Percentiles rank a stretch among this genome's conserved stretches.
phyloP scores from a whole-genome alignment of 2,329 filamentous ascomycete genomes.

The Botrytis pseudocinerea region DNA sequence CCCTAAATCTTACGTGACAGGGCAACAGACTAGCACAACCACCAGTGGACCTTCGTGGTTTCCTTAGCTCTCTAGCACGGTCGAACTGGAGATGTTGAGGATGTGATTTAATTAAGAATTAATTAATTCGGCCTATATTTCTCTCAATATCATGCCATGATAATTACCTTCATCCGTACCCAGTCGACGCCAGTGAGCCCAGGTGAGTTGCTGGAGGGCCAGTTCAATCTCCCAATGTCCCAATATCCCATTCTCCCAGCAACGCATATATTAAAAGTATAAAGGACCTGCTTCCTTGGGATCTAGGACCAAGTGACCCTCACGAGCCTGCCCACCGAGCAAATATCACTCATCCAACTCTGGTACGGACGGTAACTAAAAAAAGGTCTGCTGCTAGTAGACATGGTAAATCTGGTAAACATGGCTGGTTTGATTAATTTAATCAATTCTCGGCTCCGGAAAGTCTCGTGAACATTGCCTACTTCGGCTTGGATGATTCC shows the following conservation, averaged over 20 bases:
- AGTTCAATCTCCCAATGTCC: conserved; percentile 7
- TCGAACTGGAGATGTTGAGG: background rate
- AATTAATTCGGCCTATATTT: background rate
- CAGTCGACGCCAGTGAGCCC: background rate
- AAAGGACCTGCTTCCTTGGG: conserved; percentile 9
- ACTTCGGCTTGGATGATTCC: background rate
- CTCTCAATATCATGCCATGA: background rate
- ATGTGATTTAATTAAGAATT: conserved; percentile 7
- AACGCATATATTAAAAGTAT: conserved; percentile 1
- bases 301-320: background rate
- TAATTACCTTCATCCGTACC: background rate
- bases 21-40: conserved; percentile 12
- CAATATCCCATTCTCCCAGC: background rate
- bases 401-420: background rate
- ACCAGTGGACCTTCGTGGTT: background rate
- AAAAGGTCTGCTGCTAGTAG: background rate
- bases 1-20: conserved; percentile 20
- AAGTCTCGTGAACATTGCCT: conserved; percentile 15
- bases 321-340: background rate
- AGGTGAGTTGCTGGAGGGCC: background rate
- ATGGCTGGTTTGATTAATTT: conserved; percentile 5
- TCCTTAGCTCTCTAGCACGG: background rate
- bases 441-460: background rate
- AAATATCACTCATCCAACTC: background rate
- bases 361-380: conserved; percentile 10